These are phyloP conservation scores for Eremomyces bilateralis DNA, from an alignment of 495 filamentous ascomycete species.

Conservation along the genomic window DNA sequence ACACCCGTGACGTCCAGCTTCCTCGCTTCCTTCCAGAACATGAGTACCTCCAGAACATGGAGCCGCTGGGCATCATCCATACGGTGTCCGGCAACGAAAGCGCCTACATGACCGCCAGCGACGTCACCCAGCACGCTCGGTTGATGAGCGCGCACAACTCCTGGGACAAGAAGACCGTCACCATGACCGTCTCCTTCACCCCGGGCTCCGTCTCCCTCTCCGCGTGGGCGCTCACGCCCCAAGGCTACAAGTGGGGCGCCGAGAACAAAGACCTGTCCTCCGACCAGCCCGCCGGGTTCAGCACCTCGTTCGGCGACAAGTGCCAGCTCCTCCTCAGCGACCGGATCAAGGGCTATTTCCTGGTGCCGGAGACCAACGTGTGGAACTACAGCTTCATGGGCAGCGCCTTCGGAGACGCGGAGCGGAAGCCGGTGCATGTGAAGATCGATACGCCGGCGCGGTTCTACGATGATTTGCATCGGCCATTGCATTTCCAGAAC, in stretches of 20 bases:
- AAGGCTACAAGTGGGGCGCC: slow-evolving; percentile 90
- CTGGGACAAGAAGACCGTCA: slow-evolving; percentile 92
- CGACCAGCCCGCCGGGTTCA: slow-evolving; percentile 87
- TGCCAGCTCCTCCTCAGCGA: slow-evolving; percentile 83
- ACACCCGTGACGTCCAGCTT: slow-evolving; percentile 73
- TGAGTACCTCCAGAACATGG: slow-evolving; percentile 68
- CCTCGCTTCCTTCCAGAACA: slow-evolving; percentile 87
- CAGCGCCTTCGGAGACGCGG: slow-evolving; percentile 58
- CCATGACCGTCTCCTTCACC: slow-evolving; percentile 92
- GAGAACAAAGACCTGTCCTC: slow-evolving; percentile 85
- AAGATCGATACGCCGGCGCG: slow-evolving; percentile 71
- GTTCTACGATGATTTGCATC: slow-evolving; percentile 88
- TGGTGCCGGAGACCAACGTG: slow-evolving; percentile 72
- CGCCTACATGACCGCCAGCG: slow-evolving; percentile 82
- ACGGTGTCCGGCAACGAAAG: slow-evolving; percentile 88
- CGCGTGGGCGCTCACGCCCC: slow-evolving; percentile 75
- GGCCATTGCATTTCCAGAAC: slow-evolving; percentile 62
- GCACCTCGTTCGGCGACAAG: slow-evolving; percentile 81
- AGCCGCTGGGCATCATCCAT: slow-evolving; percentile 90
- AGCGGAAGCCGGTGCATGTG: slow-evolving; percentile 77
- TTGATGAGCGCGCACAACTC: slow-evolving; percentile 62
- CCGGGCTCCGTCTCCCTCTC: slow-evolving; percentile 93
- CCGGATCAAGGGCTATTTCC: slow-evolving; percentile 81
- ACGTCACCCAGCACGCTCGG: slow-evolving; percentile 81
- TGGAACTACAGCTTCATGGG: slow-evolving; percentile 99